Evolutionary conservation across 352 stramenopile species (phyloP), one percentile per base, ranked within the genome.

Genomic region (Elongisporangium anandrum): DNA sequence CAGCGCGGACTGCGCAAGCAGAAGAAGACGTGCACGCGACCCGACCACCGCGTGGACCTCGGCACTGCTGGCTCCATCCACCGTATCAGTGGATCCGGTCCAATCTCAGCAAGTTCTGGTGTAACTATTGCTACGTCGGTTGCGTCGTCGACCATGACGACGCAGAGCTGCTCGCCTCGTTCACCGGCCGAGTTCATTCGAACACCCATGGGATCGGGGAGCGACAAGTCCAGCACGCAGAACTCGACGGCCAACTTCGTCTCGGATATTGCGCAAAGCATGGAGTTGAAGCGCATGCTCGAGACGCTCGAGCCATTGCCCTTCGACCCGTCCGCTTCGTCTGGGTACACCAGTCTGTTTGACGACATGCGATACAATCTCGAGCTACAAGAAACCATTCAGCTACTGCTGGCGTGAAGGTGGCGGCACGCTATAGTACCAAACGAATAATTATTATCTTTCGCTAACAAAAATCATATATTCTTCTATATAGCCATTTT

Each of bases 1-100:
- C 74, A 85, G 61, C 81, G 84, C 49, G 84, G 84, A 0, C 68
- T 93, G 21, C 84, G 84, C 52, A 93, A 93, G 80, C 77, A 93
- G 65, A 91, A 93, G 68, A 91, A 90, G 75, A 87, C 86, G 60
- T 83, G 89, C 19, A 70, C 85, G 17, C 80, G 80, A 9, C 74
- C 77, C 2, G 82, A 92, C 67, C 82, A 92, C 69, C 82, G 82
- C 45, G 79, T 92, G 9, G 82, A 92, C 57, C 65, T 80, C 22
- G 66, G 82, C 45, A 73, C 79, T 3, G 75, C 77, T 1, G 82
- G 82, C 16, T 85, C 76, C 66, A 92, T 92, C 59, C 73, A 87
- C 60, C 72, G 74, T 29, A 65, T 77, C 16, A 82, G 29, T 15
- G 29, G 29, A 52, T 22, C 22, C 12, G 22, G 48, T 9, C 48